These are phyloP conservation scores for Clitopilus passeckerianus DNA, from an alignment of 768 basidiomycete genomes.

Conservation along the genomic window DNA sequence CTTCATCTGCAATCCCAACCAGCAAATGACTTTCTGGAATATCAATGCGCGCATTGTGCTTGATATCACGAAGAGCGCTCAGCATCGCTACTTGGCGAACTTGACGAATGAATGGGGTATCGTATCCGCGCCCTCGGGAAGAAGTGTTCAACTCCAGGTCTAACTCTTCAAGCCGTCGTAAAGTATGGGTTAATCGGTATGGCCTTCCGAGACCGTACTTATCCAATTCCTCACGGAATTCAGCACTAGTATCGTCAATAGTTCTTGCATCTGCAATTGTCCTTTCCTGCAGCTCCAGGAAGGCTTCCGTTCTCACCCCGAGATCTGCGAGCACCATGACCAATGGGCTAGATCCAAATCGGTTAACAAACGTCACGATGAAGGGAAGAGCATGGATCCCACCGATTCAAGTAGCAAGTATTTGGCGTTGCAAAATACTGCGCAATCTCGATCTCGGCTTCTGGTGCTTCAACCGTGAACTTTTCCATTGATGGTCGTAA, in stretches of 20 bases:
- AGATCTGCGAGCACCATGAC: conserved; percentile 79
- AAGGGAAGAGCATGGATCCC: conserved; percentile 4
- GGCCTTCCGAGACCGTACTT: conserved; percentile 36
- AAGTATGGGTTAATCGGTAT: conserved; percentile 46
- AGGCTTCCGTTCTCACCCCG: conserved; percentile 52
- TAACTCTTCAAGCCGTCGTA: conserved; percentile 43
- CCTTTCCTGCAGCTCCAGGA: conserved; percentile 56
- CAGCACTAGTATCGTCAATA: conserved; percentile 50
- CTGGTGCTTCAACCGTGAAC: conserved; percentile 46
- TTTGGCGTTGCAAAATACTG: conserved; percentile 57
- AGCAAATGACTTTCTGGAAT: conserved; percentile 65
- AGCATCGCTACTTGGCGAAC: conserved; percentile 59
- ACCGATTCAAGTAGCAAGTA: conserved; percentile 71
- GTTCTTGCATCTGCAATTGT: conserved; percentile 54
- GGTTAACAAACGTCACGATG: not conserved
- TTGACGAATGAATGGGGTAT: conserved; percentile 53
- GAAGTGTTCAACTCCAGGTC: conserved; percentile 41
- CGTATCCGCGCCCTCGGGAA: conserved; percentile 28
- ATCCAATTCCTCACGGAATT: conserved; percentile 45
- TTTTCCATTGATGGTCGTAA: conserved; percentile 74
- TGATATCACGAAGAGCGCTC: conserved; percentile 67
- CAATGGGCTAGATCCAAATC: conserved; percentile 42
- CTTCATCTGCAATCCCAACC: conserved; percentile 83
- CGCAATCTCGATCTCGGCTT: conserved; percentile 72
- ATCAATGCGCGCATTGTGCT: conserved; percentile 69